Percentiles rank a stretch among this genome's conserved stretches.
These are phyloP conservation scores for Cercospora sp. DNA, from an alignment of 2,329 filamentous ascomycete genomes.

Conservation along the genomic window DNA sequence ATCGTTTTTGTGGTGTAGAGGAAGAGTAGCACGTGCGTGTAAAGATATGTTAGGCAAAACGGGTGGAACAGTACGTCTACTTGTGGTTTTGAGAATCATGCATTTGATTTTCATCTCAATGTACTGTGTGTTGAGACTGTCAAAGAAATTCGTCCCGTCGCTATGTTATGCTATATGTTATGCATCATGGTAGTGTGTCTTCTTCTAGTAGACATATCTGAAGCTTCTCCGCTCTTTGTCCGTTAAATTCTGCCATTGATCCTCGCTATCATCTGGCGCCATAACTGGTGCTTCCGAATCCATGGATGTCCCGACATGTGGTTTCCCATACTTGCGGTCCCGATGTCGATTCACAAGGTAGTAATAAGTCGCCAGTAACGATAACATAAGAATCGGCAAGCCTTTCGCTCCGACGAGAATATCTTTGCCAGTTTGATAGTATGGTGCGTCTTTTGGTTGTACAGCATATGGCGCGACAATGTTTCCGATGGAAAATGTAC, in stretches of 20 bases:
- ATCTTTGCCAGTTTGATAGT: conserved; percentile 46
- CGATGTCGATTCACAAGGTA: conserved; percentile 17
- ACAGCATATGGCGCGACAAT: conserved; percentile 46
- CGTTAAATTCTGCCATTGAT: conserved; percentile 19
- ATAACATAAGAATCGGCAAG: conserved; percentile 41
- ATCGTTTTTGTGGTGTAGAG: too few relatives aligned
- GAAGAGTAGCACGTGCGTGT: too few relatives aligned
- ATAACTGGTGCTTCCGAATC: background rate
- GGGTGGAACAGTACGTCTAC: too few relatives aligned
- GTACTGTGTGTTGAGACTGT: too few relatives aligned
- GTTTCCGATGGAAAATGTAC: conserved; percentile 40
- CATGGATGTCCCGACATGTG: background rate
- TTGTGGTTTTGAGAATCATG: too few relatives aligned
- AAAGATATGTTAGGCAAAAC: too few relatives aligned
- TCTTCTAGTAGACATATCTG: conserved; percentile 16
- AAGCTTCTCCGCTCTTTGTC: conserved; percentile 21
- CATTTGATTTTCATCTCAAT: too few relatives aligned
- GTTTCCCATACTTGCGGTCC: conserved; percentile 19
- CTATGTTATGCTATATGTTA: background rate
- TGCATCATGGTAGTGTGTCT: too few relatives aligned
- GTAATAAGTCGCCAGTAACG: conserved; percentile 47
- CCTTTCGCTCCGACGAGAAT: conserved; percentile 41
- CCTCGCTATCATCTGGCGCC: conserved; percentile 7
- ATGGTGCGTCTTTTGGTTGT: conserved; percentile 39
- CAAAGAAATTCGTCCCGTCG: background rate